Percentiles rank a stretch among this genome's conserved stretches.
Conservation (phyloP, 2,329 filamentous ascomycete species). For the Diaporthe ampelina region DNA sequence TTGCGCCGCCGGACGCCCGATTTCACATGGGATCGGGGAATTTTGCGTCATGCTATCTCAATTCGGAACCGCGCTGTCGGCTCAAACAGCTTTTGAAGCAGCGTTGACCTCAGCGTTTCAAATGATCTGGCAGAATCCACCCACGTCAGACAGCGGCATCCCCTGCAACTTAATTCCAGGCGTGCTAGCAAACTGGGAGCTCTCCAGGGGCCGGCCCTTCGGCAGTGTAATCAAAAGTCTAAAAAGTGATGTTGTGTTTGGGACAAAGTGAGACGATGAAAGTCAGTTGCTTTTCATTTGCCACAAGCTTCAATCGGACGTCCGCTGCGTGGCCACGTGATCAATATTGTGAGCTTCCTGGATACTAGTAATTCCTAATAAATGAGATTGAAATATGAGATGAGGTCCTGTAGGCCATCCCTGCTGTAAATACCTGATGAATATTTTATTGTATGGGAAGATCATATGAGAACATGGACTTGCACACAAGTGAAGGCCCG, state of each 20-base stretch:
- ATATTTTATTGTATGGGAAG: too few relatives aligned
- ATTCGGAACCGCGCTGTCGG: not conserved
- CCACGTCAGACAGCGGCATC: not conserved
- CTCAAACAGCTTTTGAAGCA: constrained; percentile 29
- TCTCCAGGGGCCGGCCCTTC: not conserved
- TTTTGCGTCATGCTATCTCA: constrained; percentile 8
- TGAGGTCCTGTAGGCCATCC: too few relatives aligned
- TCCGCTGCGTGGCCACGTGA: too few relatives aligned
- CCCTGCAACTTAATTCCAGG: not conserved
- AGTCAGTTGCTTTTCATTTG: too few relatives aligned
- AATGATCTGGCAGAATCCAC: not conserved
- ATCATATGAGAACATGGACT: too few relatives aligned
- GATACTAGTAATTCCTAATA: too few relatives aligned
- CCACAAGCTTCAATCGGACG: too few relatives aligned
- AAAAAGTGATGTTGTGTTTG: not conserved
- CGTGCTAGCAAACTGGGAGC: not conserved
- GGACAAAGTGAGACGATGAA: not conserved
- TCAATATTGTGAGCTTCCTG: too few relatives aligned
- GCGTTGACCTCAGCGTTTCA: constrained; percentile 27
- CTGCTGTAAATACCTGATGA: too few relatives aligned
- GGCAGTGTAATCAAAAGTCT: too few relatives aligned
- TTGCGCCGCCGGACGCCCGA: not conserved
- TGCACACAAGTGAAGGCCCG: too few relatives aligned
- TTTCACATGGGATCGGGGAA: not conserved
- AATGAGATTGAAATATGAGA: too few relatives aligned